Base-by-base conservation (phyloP, 1,284 basidiomycete genomes). In the Ustilago trichophora region DNA sequence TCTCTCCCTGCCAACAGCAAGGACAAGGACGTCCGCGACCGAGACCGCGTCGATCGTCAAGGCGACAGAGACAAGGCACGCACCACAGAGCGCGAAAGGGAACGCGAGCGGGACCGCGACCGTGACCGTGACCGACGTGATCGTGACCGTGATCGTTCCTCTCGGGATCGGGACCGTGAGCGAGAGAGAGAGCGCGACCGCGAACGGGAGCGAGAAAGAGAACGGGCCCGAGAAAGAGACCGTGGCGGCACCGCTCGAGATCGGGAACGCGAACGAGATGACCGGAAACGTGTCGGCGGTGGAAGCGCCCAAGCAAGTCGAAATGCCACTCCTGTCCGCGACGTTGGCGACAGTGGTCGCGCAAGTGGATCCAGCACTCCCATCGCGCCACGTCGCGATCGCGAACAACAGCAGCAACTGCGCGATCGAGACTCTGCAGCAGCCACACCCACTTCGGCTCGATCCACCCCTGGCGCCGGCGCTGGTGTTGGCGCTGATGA, bases 251-350 rank as follows among this genome's bases (percentile, higher is more conserved):
- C n/a, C n/a, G n/a, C 13, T 7, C 27, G 42, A 19, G 40, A 42
- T 26, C 40, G 40, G 32, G 42, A 44, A 11, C 42, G 42, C 15
- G 27, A 19, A 15, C 18, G 42, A 44, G 42, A 42, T 8, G 55
- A 69, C 7, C 32, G 49, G 21, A 44, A 52, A 40, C 45, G 44
- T 10, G 29, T 36, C 3, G 26, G 38, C 21, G 13, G 46, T 26
- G 47, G 50, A 4, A 68, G 52, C 40, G 65, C 49, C 0, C 65
- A 62, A 32, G 37, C 41, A 4, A 68, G 65, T 32, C 49, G 58
- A 2, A 58, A 64, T 35, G 53, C 47, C 12, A 68, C 54, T 10
- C 54, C 58, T 6, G 54, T 45, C 5, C 55, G 52, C 21, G 55
- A 58, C 3, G 18, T 29, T 26, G 51, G 15, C 16, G 63, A 51